Percentiles rank a stretch among this genome's conserved stretches.
phyloP scores from a whole-genome alignment of 164 flowering plant genomes.

The Aristolochia contorta region DNA sequence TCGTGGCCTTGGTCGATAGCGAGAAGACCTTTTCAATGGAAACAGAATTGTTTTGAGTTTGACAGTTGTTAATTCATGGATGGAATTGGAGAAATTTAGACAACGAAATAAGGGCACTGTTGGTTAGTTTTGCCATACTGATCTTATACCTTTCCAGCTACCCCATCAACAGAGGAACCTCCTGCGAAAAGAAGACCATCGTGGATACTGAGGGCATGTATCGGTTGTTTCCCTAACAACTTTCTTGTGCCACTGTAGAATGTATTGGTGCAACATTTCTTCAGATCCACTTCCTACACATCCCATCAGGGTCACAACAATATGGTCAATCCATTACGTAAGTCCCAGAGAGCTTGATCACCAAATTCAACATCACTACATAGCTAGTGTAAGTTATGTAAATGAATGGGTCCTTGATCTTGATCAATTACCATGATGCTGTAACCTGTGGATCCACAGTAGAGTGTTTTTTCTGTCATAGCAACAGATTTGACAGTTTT shows the following conservation, averaged over 20 bases:
- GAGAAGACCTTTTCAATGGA: slow-evolving; percentile 42
- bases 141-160: slow-evolving; percentile 58
- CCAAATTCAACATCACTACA: background rate
- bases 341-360: background rate
- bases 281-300: slow-evolving; percentile 53
- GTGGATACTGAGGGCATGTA: slow-evolving; percentile 31
- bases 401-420: background rate
- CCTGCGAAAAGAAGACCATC: slow-evolving; percentile 41
- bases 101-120: background rate
- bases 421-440: slow-evolving; percentile 43
- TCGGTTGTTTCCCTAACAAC: slow-evolving; percentile 52
- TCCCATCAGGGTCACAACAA: background rate
- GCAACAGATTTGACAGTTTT: slow-evolving; percentile 49
- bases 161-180: slow-evolving; percentile 62
- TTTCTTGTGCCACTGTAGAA: slow-evolving; percentile 60
- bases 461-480: slow-evolving; percentile 36
- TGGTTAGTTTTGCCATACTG: too few relatives aligned
- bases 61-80: background rate
- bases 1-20: slow-evolving; percentile 31
- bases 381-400: background rate
- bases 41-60: background rate
- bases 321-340: background rate
- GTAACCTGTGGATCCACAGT: slow-evolving; percentile 61
- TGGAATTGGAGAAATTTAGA: background rate
- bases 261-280: slow-evolving; percentile 25